Evolutionary conservation across 306 rosid species (phyloP), one percentile per base, ranked within the genome.

Genomic region (Morella rubra): DNA sequence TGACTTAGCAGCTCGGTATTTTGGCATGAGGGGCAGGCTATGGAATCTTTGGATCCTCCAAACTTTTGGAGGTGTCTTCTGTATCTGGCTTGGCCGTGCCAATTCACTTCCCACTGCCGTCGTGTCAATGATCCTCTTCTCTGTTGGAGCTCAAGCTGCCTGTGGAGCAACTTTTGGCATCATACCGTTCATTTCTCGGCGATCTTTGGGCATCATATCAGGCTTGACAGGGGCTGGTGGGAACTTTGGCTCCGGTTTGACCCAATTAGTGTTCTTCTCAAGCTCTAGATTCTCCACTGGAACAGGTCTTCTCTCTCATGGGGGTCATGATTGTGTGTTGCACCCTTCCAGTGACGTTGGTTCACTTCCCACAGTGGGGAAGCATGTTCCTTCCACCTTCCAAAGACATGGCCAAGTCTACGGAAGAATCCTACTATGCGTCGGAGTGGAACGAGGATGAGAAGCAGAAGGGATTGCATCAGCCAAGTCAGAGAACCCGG

Each of bases 361-460:
- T 90, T 44, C 97, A 94, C 65, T 92, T 94, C 78, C 97, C 98
- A 8, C 97, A 92, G 64, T 94, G 98, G 96, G 98, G 98, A 0
- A 13, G 97, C 84, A 91, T 94, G 97, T 88, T 94, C 70, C 5
- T 83, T 4, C 91, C 97, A 15, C 83, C 97, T 1, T 86, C 96
- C 1, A 89, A 89, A 71, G 89, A 92, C 7, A 72, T 77, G 0
- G 61, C 45, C 1, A 93, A 84, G 62, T 79, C 86, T 1, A 85
- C 83, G 0, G 97, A 94, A 20, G 95, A 94, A 52, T 44, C 56
- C 22, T 92, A 94, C 59, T 92, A 94, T 8, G 86, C 77, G 0
- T 72, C 97, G 44, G 98, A 94, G 50, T 94, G 98, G 96, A 86
- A 79, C 1, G 89, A 90, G 5, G 96, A 79, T 3, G 98, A 91